These are phyloP conservation scores for Escallonia herrerae DNA, from an alignment of 129 eudicot genomes.

Conservation along the genomic window DNA sequence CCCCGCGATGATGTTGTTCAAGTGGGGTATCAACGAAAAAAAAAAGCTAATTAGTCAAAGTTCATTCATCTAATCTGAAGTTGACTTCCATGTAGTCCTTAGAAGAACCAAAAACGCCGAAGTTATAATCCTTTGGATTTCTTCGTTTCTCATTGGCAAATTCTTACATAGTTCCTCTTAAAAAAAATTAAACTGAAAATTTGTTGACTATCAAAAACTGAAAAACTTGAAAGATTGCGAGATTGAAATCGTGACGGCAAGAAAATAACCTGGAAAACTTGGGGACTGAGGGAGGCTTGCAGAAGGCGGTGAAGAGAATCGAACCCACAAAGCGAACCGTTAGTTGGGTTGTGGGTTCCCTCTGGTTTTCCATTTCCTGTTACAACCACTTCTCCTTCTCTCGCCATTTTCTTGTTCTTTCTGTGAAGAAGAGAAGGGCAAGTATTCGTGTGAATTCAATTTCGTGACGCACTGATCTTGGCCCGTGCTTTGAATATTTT, in stretches of 20 bases:
- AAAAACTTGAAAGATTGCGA: not conserved
- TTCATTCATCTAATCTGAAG: no score
- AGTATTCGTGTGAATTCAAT: no score
- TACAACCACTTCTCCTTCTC: constrained; percentile 16
- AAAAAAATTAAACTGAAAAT: not conserved
- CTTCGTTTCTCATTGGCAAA: no score
- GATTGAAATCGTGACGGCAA: not conserved
- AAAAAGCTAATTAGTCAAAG: no score
- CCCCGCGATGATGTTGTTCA: no score
- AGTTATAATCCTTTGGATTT: no score
- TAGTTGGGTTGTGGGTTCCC: constrained; percentile 14
- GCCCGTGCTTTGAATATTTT: no score
- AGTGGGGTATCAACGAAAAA: no score
- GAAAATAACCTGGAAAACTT: constrained; percentile 48
- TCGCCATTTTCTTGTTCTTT: constrained; percentile 23
- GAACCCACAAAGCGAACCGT: constrained; percentile 79
- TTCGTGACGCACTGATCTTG: no score
- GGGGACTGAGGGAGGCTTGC: constrained; percentile 64
- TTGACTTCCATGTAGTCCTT: no score
- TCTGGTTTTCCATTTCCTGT: constrained; percentile 25
- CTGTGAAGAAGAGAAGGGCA: not conserved
- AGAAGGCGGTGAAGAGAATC: constrained; percentile 86
- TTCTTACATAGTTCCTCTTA: no score
- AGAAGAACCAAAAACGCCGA: no score
- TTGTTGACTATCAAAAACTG: not conserved